Conservation (phyloP, 495 filamentous ascomycete species). For the Neurospora sp. region DNA sequence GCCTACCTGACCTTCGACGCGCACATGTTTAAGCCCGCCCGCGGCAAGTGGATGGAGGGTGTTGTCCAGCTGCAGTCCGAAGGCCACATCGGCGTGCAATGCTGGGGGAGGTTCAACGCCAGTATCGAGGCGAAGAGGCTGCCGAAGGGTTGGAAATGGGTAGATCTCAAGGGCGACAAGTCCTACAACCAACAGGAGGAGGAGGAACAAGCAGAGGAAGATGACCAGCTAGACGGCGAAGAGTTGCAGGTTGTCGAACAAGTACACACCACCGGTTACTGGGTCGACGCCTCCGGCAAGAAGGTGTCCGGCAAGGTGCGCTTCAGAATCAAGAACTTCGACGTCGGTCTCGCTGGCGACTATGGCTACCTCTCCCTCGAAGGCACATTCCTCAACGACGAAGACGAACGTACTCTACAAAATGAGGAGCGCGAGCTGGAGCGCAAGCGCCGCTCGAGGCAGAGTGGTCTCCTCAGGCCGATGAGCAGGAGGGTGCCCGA, state of each 20-base stretch:
- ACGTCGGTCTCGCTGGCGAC: slow-evolving; percentile 38
- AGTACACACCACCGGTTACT: slow-evolving; percentile 41
- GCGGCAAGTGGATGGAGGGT: slow-evolving; percentile 41
- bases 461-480: slow-evolving; percentile 23
- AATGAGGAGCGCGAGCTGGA: slow-evolving; percentile 27
- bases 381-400: slow-evolving; percentile 36
- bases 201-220: too few species aligned
- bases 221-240: slow-evolving; percentile 18
- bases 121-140: slow-evolving; percentile 38
- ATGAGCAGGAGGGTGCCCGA: slow-evolving; percentile 31
- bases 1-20: slow-evolving; percentile 39
- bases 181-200: slow-evolving; percentile 7
- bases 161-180: slow-evolving; percentile 26
- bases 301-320: slow-evolving; percentile 32
- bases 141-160: slow-evolving; percentile 36
- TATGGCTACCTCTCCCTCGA: slow-evolving; percentile 39
- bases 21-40: slow-evolving; percentile 32
- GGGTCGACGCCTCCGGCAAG: slow-evolving; percentile 28
- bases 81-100: slow-evolving; percentile 39
- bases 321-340: slow-evolving; percentile 42
- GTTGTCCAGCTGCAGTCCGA: slow-evolving; percentile 37
- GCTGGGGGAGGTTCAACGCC: slow-evolving; percentile 41
- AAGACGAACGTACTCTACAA: slow-evolving; percentile 27
- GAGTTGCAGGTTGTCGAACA: slow-evolving; percentile 27
- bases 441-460: slow-evolving; percentile 20